Evolutionary conservation across 257 asterid species (phyloP).

Genomic region (Fraxinus pennsylvanica): DNA sequence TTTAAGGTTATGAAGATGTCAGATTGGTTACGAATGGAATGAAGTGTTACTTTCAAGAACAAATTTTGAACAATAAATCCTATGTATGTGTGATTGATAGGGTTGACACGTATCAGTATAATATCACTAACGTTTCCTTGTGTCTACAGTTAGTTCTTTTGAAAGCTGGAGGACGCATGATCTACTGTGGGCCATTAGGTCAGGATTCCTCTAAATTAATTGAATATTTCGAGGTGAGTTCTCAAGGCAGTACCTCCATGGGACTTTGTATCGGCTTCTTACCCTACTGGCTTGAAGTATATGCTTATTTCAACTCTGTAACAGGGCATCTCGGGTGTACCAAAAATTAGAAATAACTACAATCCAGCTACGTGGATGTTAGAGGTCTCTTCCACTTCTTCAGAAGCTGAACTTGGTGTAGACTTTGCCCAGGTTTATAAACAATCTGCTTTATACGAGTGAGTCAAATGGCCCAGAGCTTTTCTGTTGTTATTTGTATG

Average conservation of each 20-base stretch:
- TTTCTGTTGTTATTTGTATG: background rate
- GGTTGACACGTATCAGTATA: background rate
- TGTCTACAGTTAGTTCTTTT: conserved; percentile 27
- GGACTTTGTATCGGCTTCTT: background rate
- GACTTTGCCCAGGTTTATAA: conserved; percentile 33
- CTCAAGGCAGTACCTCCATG: background rate
- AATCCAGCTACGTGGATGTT: conserved; percentile 43
- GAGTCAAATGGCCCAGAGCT: background rate
- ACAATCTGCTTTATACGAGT: conserved; percentile 29
- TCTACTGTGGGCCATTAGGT: conserved; percentile 32
- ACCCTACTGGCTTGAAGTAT: background rate
- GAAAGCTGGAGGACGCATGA: conserved; percentile 34
- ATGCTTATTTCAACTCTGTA: background rate
- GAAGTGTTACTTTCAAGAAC: background rate
- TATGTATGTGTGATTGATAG: background rate
- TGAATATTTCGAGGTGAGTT: conserved; percentile 30
- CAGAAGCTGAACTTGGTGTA: conserved; percentile 35
- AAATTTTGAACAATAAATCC: background rate
- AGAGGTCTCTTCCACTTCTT: conserved; percentile 36
- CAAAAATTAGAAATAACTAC: conserved; percentile 26
- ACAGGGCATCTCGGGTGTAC: conserved; percentile 33
- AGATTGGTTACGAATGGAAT: background rate
- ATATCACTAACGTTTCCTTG: background rate
- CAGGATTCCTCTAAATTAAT: conserved; percentile 26
- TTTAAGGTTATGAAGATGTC: background rate